Evolutionary conservation across 169 alveolate species (phyloP), one percentile per base, ranked within the genome.

Genomic region (Plasmodium falciparum): DNA sequence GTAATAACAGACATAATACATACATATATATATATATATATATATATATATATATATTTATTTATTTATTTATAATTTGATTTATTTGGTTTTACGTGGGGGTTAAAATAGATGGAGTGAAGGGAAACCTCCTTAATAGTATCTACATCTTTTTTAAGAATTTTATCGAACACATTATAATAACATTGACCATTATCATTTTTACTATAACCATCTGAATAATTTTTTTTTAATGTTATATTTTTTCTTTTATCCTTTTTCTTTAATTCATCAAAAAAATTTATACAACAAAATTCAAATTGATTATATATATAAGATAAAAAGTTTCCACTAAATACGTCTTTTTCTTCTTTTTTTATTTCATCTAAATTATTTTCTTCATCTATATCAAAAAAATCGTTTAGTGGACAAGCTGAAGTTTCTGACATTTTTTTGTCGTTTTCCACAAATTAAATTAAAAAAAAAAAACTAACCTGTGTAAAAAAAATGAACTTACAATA

Each of bases 321-420:
- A 59, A 78, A 78, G 29, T 50, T 50, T 47, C 76, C 89, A 11
- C 67, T 58, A 70, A 65, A 78, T 65, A 78, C 9, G 49, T 78
- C 58, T 17, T 75, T 45, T 13, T 78, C 89, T 50, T 66, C 62
- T 20, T 50, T 29, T 33, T 78, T 78, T 65, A 78, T 8, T 65
- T 78, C 89, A 78, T 78, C 89, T 45, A 78, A 59, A 45, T 78
- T 49, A 59, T 78, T 78, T 66, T 78, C 89, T 52, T 78, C 89
- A 63, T 78, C 89, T 26, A 78, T 24, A 58, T 78, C 89, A 71
- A 78, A 78, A 76, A 78, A 78, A 70, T 65, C 76, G 33, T 78
- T 78, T 65, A 78, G 71, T n/a, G 89, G 89, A 70, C 89, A 78
- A 26, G 74, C 66, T 78, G 89, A 78, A 22, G 59, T 66, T 56